Conservation (phyloP, 768 basidiomycete species). For the Termitomyces sp. region DNA sequence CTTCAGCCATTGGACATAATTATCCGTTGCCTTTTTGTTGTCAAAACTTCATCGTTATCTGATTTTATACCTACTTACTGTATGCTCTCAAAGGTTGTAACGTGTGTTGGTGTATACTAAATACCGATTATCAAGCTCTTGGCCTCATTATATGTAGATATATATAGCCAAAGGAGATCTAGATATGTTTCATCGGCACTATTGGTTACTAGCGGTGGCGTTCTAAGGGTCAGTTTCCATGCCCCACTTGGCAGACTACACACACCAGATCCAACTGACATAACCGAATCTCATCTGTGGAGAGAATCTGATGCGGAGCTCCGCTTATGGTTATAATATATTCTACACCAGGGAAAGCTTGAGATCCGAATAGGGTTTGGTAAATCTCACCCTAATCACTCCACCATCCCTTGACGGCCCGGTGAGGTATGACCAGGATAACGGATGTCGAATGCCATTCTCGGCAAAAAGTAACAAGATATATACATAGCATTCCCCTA, state of each 20-base stretch:
- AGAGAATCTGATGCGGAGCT: neutral
- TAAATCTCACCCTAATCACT: neutral
- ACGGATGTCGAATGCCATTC: constrained; percentile 5
- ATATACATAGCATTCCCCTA: neutral
- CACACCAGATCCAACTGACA: neutral
- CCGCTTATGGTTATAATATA: neutral
- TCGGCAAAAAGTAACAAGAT: neutral
- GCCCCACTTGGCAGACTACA: neutral
- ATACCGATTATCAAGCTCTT: neutral
- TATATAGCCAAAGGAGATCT: neutral
- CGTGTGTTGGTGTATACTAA: constrained; percentile 7
- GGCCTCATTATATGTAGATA: neutral
- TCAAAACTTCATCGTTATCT: neutral
- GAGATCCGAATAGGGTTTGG: neutral
- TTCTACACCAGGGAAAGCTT: neutral
- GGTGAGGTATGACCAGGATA: neutral
- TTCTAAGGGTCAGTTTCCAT: neutral
- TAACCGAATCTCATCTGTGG: neutral
- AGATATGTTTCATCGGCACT: neutral
- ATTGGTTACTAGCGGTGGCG: neutral
- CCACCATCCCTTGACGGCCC: neutral
- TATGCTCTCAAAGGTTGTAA: constrained; percentile 8
- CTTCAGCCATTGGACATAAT: neutral
- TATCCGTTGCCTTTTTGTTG: neutral
- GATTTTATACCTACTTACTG: constrained; percentile 3